phyloP scores from a whole-genome alignment of 768 basidiomycete genomes.

The Naganishia friedmannii region DNA sequence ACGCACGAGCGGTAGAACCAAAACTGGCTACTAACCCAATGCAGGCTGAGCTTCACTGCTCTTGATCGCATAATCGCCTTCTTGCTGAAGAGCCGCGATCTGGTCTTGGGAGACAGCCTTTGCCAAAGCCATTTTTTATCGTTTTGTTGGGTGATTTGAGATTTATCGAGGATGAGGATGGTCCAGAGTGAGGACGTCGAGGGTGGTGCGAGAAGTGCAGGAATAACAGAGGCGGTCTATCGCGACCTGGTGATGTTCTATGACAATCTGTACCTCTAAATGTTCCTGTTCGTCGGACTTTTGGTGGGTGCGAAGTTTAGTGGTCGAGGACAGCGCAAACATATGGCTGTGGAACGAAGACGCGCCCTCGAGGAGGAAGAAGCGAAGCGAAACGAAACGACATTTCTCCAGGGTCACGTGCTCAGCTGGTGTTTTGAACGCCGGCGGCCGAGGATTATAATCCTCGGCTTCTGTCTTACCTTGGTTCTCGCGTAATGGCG shows the following conservation, averaged over 20 bases:
- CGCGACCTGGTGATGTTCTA: constrained; percentile 25
- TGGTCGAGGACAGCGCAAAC: neutral
- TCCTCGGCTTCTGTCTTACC: too few species aligned
- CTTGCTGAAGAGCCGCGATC: constrained; percentile 45
- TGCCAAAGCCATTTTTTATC: constrained; percentile 17
- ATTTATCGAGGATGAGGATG: neutral
- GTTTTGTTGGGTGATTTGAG: neutral
- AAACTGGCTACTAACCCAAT: constrained; percentile 45
- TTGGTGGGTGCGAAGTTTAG: too few species aligned
- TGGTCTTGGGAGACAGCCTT: constrained; percentile 36
- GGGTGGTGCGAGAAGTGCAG: neutral
- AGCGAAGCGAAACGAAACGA: neutral
- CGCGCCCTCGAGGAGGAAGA: neutral
- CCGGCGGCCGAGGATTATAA: too few species aligned
- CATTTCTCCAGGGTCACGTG: constrained; percentile 20
- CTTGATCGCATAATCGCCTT: constrained; percentile 53
- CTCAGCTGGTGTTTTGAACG: neutral
- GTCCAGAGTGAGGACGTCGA: neutral
- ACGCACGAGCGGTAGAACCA: neutral
- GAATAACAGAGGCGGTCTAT: constrained; percentile 18
- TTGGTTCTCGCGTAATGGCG: constrained; percentile 17
- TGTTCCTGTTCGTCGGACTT: constrained; percentile 11
- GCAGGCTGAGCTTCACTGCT: constrained; percentile 49
- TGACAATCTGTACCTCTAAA: constrained; percentile 22
- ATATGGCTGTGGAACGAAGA: neutral